Base-by-base conservation (phyloP, 2,329 filamentous ascomycete genomes). In the Colletotrichum truncatum region DNA sequence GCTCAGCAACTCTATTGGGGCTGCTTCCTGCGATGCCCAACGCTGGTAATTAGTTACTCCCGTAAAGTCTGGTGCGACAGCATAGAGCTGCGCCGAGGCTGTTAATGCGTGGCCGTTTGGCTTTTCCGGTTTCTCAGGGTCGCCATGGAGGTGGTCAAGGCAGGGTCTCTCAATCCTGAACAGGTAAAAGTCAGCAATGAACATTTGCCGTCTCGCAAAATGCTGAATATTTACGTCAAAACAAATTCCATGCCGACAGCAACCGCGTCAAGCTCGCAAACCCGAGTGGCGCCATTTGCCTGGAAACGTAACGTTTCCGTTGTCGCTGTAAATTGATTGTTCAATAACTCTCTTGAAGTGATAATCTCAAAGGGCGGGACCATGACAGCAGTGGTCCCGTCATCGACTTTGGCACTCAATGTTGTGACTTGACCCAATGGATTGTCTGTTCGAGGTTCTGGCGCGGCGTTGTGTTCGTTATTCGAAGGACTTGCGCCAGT, bases 221-320 rank as follows among this genome's bases (percentile, higher is more conserved):
- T 4, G 30, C n/a, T n/a, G 11, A 4, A 26, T 7, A 56, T 72
- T 57, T 64, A 74, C 76, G 70, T 73, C 12, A 78, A 46, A 1
- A 78, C 74, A 63, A 78, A 78, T 7, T 78, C 74, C 70, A 78
- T 75, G 4, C 73, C 76, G 11, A 73, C 41, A 2, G 38, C 57
- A 1, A 61, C 55, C 4, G 58, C 58, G 36, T 76, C 72, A n/a
- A 72, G 53, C 6, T 73, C 73, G 43, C 68, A 67, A n/a, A 70
- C 28, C 8, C 68, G 67, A 11, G 54, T 3, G 18, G 26, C 32
- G 6, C n/a, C 32, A 11, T 8, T 18, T 28, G 25, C 36, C 28
- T 25, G 18, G 34, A 32, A 10, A 23, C 16, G 8, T 18, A 21
- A 16, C 18, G 46, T 21, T 7, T 25, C 21, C 14, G 10, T 5